Conservation (phyloP, 305 asterid species). For the Salvia sclarea region DNA sequence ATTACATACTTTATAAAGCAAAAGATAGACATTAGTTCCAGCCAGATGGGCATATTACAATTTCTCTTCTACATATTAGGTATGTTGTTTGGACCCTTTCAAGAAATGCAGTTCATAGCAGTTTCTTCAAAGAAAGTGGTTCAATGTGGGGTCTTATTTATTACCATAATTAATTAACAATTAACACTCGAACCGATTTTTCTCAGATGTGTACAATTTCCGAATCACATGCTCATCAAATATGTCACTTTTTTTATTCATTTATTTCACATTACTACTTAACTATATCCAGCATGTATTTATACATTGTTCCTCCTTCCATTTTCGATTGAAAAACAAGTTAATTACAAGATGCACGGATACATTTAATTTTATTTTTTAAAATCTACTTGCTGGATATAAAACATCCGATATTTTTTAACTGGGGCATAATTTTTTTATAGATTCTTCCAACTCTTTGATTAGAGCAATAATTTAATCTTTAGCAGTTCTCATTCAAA, state of each 20-base stretch:
- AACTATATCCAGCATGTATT: not conserved
- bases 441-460: not conserved
- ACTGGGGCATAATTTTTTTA: not conserved
- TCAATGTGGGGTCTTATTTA: constrained; percentile 32
- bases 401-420: not conserved
- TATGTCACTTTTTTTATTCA: not conserved
- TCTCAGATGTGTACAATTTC: constrained; percentile 20
- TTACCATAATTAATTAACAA: constrained; percentile 24
- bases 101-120: constrained; percentile 17
- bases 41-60: not conserved
- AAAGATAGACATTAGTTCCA: not conserved
- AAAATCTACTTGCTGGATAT: not conserved
- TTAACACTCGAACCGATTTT: constrained; percentile 24
- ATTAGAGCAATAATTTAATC: not conserved
- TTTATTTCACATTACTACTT: not conserved
- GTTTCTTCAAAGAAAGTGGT: constrained; percentile 25
- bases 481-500: not conserved
- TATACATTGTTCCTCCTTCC: not conserved
- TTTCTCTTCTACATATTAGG: constrained; percentile 1
- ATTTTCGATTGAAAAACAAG: not conserved
- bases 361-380: not conserved
- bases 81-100: constrained; percentile 23
- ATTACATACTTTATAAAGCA: not conserved
- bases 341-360: not conserved
- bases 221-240: constrained; percentile 26